A percentile compares a stretch with the other conserved stretches of the same genome.
These are phyloP conservation scores for Colletotrichum plurivorum DNA, from an alignment of 2,329 filamentous ascomycete genomes.

Conservation along the genomic window DNA sequence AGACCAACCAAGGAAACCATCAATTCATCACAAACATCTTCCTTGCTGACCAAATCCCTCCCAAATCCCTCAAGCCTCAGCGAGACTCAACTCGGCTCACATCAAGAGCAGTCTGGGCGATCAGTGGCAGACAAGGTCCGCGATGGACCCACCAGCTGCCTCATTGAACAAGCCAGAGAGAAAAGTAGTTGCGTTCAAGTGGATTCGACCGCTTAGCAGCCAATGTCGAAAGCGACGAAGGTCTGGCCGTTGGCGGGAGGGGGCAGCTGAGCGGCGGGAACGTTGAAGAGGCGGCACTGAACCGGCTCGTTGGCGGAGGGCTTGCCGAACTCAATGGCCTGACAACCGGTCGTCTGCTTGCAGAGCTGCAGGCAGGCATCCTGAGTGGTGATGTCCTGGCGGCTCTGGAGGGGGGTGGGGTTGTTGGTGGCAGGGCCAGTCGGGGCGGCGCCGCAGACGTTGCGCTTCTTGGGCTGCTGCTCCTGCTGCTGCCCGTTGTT, in stretches of 20 bases:
- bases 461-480: constrained; percentile 29
- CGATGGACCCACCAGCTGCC: neutral
- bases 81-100: neutral
- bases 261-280: constrained; percentile 32
- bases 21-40: constrained; percentile 16
- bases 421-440: constrained; percentile 24
- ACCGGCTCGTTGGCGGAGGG: constrained; percentile 10
- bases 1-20: constrained; percentile 20
- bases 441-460: constrained; percentile 33
- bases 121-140: neutral
- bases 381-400: constrained; percentile 30
- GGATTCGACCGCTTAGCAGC: constrained; percentile 10
- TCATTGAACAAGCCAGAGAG: neutral
- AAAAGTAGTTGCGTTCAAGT: neutral
- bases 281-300: constrained; percentile 35
- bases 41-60: neutral
- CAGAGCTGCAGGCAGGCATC: constrained; percentile 33
- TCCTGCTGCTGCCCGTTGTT: constrained; percentile 10
- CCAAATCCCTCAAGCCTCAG: neutral
- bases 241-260: constrained; percentile 31
- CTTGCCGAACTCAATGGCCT: constrained; percentile 49
- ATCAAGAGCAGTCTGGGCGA: neutral
- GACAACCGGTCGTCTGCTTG: constrained; percentile 42
- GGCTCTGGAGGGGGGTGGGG: constrained; percentile 23
- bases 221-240: constrained; percentile 29